Evolutionary conservation across 768 basidiomycete genomes (phyloP), one percentile per base, ranked within the genome.

Genomic region (Xerocomus brunneocitrinus): DNA sequence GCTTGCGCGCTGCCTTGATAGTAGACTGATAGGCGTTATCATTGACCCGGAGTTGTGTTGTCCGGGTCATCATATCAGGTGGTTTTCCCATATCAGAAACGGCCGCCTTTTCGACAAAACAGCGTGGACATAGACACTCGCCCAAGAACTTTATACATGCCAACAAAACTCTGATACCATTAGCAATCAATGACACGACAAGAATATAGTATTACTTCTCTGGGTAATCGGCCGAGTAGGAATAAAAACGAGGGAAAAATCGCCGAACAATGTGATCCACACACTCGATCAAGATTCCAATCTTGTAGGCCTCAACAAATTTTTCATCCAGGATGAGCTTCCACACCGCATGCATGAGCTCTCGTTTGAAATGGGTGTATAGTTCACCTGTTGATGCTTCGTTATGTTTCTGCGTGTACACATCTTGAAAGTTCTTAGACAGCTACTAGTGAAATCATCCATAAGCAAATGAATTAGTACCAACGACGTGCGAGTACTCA

Each of bases 81-180:
- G 10, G 24, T 3, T 27, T 58, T 13, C 64, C 64, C 58, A 63
- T 58, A 0, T 55, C 31, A 0, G 47, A 10, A 1, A 67, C 54
- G 8, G 63, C 13, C 0, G 25, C 28, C 28, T 61, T 65, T 36
- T 54, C 25, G 10, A 67, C 50, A 0, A 56, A 42, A 53, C 67
- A 70, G 2, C 54, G 53, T 1, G 68, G 67, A 39, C 67, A 70
- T 0, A 60, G 62, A 38, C 63, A 67, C n/a, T 49, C 39, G 0
- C 67, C 65, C 0, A 66, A 36, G 25, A 58, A 58, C 13, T 50
- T 58, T 28, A 42, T 47, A n/a, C 54, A 52, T 0, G 28, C 19
- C 0, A 56, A 2, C 0, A 58, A 4, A 0, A 58, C n/a, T 16
- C 54, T 58, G 5, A 2, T 7, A 5, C 14, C 31, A 10, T 31